Percentiles rank a stretch among this genome's conserved stretches.
These are phyloP conservation scores for Rhodotorula sp. DNA, from an alignment of 1,284 basidiomycete species.

Conservation along the genomic window DNA sequence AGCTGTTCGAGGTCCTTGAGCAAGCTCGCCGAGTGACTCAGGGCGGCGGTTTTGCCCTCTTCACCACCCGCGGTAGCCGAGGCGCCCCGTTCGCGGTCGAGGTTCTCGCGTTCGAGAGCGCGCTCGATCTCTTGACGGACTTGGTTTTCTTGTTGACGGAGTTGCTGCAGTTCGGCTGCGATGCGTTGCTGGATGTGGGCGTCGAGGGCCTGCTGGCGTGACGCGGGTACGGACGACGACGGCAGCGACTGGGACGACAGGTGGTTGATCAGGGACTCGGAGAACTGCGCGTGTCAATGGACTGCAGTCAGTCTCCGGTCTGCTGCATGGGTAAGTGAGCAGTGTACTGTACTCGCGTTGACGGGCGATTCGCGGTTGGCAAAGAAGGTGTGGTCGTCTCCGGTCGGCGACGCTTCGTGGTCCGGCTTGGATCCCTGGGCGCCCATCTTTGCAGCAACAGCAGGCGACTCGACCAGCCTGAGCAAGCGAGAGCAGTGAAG, in stretches of 20 bases:
- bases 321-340: neutral
- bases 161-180: conserved; percentile 37
- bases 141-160: conserved; percentile 41
- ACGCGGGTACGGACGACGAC: conserved; percentile 26
- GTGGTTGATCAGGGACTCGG: conserved; percentile 36
- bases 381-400: conserved; percentile 33
- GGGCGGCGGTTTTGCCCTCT: conserved; percentile 14
- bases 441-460: conserved; percentile 12
- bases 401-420: conserved; percentile 7
- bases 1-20: conserved; percentile 34
- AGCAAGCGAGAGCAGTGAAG: no score
- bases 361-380: conserved; percentile 30
- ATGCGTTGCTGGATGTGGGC: conserved; percentile 44
- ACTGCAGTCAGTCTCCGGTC: neutral
- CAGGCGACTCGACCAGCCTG: no score
- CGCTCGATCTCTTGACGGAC: conserved; percentile 43
- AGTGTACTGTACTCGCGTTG: conserved; percentile 16
- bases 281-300: conserved; percentile 24
- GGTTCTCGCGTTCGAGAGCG: conserved; percentile 46
- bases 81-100: conserved; percentile 37
- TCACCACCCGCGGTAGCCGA: neutral
- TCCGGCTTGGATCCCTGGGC: conserved; percentile 29
- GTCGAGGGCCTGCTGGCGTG: conserved; percentile 44
- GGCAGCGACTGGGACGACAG: conserved; percentile 23
- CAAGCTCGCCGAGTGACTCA: conserved; percentile 34